Conservation (phyloP, 176 grass and related monocot species). For the Zea mays region Zm-B73-REFERENCE-NAM-5.0 NC_050100.1:197488001-197488500, state of each 20-base stretch:
- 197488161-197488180: conserved; percentile 64
- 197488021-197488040: conserved; percentile 44
- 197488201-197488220: conserved; percentile 37
- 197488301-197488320: conserved; percentile 44
- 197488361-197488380: conserved; percentile 69
- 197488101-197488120: conserved; percentile 54
- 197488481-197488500: conserved; percentile 56
- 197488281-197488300: conserved; percentile 54
- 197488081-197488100: conserved; percentile 65
- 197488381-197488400: conserved; percentile 62
- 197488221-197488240: conserved; percentile 60
- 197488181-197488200: conserved; percentile 67
- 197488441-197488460: conserved; percentile 47
- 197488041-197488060: conserved; percentile 54
- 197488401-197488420: conserved; percentile 55
- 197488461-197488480: conserved; percentile 52
- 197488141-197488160: conserved; percentile 55
- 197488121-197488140: conserved; percentile 59
- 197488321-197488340: conserved; percentile 41
- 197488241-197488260: conserved; percentile 56
- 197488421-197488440: conserved; percentile 53
- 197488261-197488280: conserved; percentile 68
- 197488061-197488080: conserved; percentile 55
- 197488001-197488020: conserved; percentile 50
- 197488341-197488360: conserved; percentile 51